Conservation (phyloP, 495 filamentous ascomycete genomes). For the Penicillium atrosanguineum region DNA sequence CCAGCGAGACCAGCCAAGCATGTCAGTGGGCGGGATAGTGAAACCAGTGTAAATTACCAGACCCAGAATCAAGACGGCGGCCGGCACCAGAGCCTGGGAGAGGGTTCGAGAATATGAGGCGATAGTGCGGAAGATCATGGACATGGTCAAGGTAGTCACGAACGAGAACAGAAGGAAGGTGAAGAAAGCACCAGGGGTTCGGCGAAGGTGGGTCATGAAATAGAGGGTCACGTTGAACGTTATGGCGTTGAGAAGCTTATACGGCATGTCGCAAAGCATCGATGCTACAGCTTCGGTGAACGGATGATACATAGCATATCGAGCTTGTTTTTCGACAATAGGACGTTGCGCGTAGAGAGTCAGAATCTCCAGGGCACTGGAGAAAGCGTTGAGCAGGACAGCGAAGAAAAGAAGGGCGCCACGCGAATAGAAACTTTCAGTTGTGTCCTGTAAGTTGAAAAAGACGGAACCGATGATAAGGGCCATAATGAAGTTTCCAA, state of each 20-base stretch:
- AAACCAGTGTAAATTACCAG: constrained; percentile 55
- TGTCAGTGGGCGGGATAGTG: constrained; percentile 48
- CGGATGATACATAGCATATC: constrained; percentile 67
- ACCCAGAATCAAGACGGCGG: constrained; percentile 51
- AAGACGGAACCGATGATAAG: constrained; percentile 88
- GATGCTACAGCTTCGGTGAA: constrained; percentile 61
- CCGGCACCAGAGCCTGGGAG: constrained; percentile 51
- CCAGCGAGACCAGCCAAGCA: constrained; percentile 55
- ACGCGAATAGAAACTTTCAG: constrained; percentile 74
- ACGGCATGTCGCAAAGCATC: constrained; percentile 60
- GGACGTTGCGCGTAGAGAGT: constrained; percentile 61
- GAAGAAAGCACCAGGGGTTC: constrained; percentile 55
- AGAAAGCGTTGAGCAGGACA: constrained; percentile 85
- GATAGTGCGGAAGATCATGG: constrained; percentile 53
- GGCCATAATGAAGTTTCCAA: constrained; percentile 78
- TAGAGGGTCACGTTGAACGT: constrained; percentile 61
- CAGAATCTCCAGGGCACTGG: constrained; percentile 73
- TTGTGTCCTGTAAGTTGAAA: constrained; percentile 66
- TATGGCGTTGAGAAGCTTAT: constrained; percentile 50
- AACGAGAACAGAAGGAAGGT: constrained; percentile 57
- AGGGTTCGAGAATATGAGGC: constrained; percentile 50
- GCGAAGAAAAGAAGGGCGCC: constrained; percentile 92
- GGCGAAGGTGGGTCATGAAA: constrained; percentile 57
- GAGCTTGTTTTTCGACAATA: constrained; percentile 66
- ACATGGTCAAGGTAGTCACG: constrained; percentile 59